phyloP scores from a whole-genome alignment of 2,329 filamentous ascomycete species.

The Falciphora oryzae region DNA sequence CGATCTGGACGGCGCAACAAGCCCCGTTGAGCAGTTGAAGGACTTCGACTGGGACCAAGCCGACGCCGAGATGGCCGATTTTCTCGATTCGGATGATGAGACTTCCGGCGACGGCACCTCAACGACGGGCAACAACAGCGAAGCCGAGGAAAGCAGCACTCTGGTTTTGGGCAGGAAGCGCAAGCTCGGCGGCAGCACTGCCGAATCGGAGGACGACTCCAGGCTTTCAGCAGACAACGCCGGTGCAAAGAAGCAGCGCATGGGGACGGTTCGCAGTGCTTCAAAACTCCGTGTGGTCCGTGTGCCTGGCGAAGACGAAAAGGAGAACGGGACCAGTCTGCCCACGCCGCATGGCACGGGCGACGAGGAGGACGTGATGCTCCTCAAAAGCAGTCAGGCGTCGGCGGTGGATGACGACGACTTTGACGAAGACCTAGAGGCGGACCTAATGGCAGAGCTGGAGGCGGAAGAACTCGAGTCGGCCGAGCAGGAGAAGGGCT shows the following conservation, averaged over 20 bases:
- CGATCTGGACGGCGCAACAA: conserved; percentile 37
- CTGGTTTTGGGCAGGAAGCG: conserved; percentile 10
- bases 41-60: conserved; percentile 57
- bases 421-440: conserved; percentile 43
- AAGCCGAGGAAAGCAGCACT: conserved; percentile 20
- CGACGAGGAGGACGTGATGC: conserved; percentile 33
- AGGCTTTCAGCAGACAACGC: conserved; percentile 20
- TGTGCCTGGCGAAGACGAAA: conserved; percentile 31
- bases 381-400: conserved; percentile 22
- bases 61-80: conserved; percentile 71
- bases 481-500: conserved; percentile 14
- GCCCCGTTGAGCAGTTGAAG: conserved; percentile 51
- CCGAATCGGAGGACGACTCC: conserved; percentile 5
- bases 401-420: conserved; percentile 42
- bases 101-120: conserved; percentile 29
- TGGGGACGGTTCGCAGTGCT: conserved; percentile 33
- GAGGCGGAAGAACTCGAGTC: conserved; percentile 33
- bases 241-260: conserved; percentile 27
- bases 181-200: conserved; percentile 9
- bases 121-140: conserved; percentile 21
- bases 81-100: conserved; percentile 40
- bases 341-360: conserved; percentile 35
- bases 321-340: conserved; percentile 29
- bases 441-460: conserved; percentile 56
- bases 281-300: conserved; percentile 41